Base-by-base conservation (phyloP, 441 rosid genomes). In the Omphalea diandra region DNA sequence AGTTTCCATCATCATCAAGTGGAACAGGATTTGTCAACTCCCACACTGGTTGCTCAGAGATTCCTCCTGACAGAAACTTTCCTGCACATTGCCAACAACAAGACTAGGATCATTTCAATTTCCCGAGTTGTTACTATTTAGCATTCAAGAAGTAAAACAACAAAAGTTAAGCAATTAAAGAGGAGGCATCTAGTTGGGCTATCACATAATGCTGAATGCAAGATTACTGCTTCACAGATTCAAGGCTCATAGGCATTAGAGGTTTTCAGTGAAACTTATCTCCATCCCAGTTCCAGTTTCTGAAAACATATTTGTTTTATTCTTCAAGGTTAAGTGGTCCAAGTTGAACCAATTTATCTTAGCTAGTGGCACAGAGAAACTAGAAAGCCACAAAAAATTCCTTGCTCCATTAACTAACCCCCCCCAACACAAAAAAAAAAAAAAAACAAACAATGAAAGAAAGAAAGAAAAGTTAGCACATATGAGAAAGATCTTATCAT, bases 1-100 rank as follows among this genome's bases (percentile, higher is more conserved):
- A 77, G 68, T 76, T 82, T 64, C 79, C 90, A 46, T 83, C 85
- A 63, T 75, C 85, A 71, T 83, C 85, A 76, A 90, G 62, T 40
- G 89, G 86, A 69, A 88, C 50, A 0, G 95, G 91, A 26, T 84
- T 81, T 1, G 84, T 85, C 82, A 88, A 71, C 65, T 85, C 91
- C 86, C 87, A 79, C 17, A 29, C 38, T 72, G 82, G 85, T 58
- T 76, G 70, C 11, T 79, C 82, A 4, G 83, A 69, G 32, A 75
- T 72, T 68, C 77, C 85, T 9, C 76, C 88, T 0, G 77, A 29
- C 57, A 79, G 62, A 65, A 79, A 76, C 79, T 88, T 93, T 64
- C 79, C 97, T 93, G 91, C 75, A 73, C 20, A 54, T 46, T 24
- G 59, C 7, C 60, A 63, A 64, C 47, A 72, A 38, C 63, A 54